Conservation (phyloP, 805 yeast genomes). For the Yamadazyma paraphyllophila region DNA sequence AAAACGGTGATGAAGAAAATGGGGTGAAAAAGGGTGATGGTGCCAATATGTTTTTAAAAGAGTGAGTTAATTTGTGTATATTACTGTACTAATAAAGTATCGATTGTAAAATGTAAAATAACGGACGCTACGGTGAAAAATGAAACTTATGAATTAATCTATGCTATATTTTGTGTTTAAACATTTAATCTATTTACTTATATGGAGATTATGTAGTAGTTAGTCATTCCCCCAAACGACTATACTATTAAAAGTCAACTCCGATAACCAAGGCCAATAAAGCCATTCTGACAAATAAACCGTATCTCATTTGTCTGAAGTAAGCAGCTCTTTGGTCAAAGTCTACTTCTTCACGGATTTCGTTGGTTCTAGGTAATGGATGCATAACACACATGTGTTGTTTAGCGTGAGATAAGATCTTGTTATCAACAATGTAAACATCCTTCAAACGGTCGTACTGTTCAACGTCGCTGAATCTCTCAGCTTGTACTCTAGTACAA, state of each 20-base stretch:
- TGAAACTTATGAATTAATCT: not conserved
- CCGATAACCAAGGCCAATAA: slow-evolving; percentile 97
- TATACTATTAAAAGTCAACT: slow-evolving; percentile 58
- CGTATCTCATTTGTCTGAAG: slow-evolving; percentile 99
- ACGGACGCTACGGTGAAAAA: not conserved
- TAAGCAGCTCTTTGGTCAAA: slow-evolving; percentile 99
- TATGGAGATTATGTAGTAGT: not conserved
- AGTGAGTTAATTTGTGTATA: slow-evolving; percentile 1
- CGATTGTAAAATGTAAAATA: not conserved
- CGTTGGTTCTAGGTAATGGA: slow-evolving; percentile 96
- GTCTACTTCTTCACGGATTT: slow-evolving; percentile 97
- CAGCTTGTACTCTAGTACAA: slow-evolving; percentile 98
- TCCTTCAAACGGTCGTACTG: slow-evolving; percentile 89
- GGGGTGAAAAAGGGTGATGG: slow-evolving; percentile 15
- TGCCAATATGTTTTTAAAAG: slow-evolving; percentile 20
- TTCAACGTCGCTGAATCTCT: slow-evolving; percentile 74
- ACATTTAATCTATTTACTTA: slow-evolving; percentile 2
- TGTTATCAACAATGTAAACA: slow-evolving; percentile 88
- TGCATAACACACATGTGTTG: slow-evolving; percentile 99
- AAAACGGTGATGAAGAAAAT: not conserved
- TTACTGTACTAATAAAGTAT: not conserved
- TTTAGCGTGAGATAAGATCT: slow-evolving; percentile 86
- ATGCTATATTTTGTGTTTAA: not conserved
- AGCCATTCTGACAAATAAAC: slow-evolving; percentile 98
- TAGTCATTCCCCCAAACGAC: slow-evolving; percentile 20